Conservation (phyloP, 2,329 filamentous ascomycete species). For the Aureobasidium sp. region DNA sequence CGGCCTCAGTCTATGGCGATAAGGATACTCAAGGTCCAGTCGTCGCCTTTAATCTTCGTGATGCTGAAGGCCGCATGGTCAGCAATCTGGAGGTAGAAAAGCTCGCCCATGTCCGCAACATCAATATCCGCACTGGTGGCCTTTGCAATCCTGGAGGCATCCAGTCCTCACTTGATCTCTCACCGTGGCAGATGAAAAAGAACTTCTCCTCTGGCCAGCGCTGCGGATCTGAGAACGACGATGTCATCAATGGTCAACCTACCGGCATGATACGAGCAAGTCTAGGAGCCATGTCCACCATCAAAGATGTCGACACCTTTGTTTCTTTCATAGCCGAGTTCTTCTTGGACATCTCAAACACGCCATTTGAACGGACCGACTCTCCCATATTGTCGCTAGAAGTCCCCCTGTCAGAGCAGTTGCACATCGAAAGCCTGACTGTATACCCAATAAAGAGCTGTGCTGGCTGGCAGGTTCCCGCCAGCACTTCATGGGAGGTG, state of each 20-base stretch:
- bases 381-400: conserved; percentile 5
- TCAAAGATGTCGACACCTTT: conserved; percentile 64
- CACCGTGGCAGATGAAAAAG: conserved; percentile 70
- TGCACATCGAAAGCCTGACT: conserved; percentile 40
- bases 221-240: conserved; percentile 77
- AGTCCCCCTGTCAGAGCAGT: conserved; percentile 8
- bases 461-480: conserved; percentile 64
- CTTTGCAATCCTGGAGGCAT: conserved; percentile 89
- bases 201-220: conserved; percentile 81
- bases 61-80: conserved; percentile 62
- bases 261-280: conserved; percentile 82
- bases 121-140: conserved; percentile 81
- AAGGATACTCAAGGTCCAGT: conserved; percentile 57
- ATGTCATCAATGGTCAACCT: conserved; percentile 75
- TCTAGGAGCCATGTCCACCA: conserved; percentile 81
- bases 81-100: conserved; percentile 84
- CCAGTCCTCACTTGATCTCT: conserved; percentile 60
- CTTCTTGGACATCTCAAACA: conserved; percentile 21
- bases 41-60: conserved; percentile 73
- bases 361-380: background rate
- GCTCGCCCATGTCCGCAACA: conserved; percentile 65
- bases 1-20: conserved; percentile 33
- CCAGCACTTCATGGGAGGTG: conserved; percentile 62
- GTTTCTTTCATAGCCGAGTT: conserved; percentile 35
- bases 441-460: conserved; percentile 96